Base-by-base conservation (phyloP, 2,329 filamentous ascomycete species). In the Trichophyton rubrum region DNA sequence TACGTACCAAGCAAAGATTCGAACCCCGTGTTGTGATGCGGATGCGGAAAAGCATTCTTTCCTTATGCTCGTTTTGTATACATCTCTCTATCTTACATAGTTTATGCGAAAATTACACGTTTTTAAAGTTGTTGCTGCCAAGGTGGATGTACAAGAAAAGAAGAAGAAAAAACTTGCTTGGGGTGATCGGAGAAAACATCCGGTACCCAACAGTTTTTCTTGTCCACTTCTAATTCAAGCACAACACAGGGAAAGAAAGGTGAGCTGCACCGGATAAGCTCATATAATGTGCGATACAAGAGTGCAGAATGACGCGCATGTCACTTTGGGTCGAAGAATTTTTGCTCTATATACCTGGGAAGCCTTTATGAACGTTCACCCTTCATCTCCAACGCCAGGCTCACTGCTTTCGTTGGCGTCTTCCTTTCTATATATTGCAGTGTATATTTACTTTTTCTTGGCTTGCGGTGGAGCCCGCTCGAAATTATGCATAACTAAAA, bases 401-500 rank as follows among this genome's bases (percentile, higher is more conserved):
- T 22, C 11, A 27, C n/a, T 20, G 17, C 11, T 49, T 22, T 49
- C 20, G 45, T 49, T 49, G 45, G 45, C 2, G 20, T 15, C 11
- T 27, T 20, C 11, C 24, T 20, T 27, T 20, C 15, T 27, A 49
- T 49, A 49, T 49, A 47, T 49, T 49, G 45, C 30, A 49, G 45
- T 49, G 45, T 49, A 49, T 49, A 49, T 49, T 49, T 49, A 27
- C 30, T 55, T 55, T 55, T 33, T 35, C n/a, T 27, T 35, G 49
- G 15, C 17, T 35, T 27, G 13, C 15, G 30, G 49, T 55, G 49
- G 49, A 55, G n/a, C 30, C 49, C 24, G 49, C 49, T 17, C 7
- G 30, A 55, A 57, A 20, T 22, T 57, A 57, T 57, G 55, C 55
- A 57, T 57, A 57, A 57, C 40, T 57, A 57, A 43, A 30, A 55